Conservation (phyloP, 257 asterid species). For the Echium plantagineum region DNA sequence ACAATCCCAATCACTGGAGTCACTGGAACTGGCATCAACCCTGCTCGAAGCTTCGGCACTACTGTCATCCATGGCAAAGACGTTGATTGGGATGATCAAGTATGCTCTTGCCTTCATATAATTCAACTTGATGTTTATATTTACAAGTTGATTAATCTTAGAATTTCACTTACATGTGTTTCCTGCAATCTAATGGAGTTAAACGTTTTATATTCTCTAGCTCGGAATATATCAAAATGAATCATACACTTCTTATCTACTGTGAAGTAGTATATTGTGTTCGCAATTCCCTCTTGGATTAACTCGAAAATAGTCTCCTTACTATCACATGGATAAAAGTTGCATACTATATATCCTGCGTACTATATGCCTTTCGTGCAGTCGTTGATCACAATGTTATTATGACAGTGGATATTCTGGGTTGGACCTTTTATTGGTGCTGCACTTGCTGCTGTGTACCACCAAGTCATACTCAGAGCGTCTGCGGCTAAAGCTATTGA, state of each 20-base stretch:
- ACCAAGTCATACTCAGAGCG: constrained; percentile 28
- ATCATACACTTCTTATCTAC: too few relatives aligned
- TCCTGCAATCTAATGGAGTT: neutral
- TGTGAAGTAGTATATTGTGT: too few relatives aligned
- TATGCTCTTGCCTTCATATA: neutral
- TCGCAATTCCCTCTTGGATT: too few relatives aligned
- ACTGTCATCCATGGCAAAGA: constrained; percentile 22
- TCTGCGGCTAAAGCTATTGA: constrained; percentile 26
- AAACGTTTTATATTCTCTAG: too few relatives aligned
- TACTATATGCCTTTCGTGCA: neutral
- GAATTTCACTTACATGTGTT: neutral
- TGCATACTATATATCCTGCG: too few relatives aligned
- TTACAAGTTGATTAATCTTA: neutral
- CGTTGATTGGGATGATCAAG: constrained; percentile 28
- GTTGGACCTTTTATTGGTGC: constrained; percentile 43
- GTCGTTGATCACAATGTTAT: neutral
- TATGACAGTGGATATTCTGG: constrained; percentile 32
- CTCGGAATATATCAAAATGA: too few relatives aligned
- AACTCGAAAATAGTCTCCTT: too few relatives aligned
- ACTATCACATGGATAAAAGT: too few relatives aligned
- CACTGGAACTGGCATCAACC: constrained; percentile 23
- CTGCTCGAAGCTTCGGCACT: constrained; percentile 31
- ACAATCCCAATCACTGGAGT: constrained; percentile 28
- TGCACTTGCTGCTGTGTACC: constrained; percentile 31
- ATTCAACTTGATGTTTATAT: neutral